These are phyloP conservation scores for Fraxinus floribunda DNA, from an alignment of 305 asterid species.

Conservation along the genomic window DNA sequence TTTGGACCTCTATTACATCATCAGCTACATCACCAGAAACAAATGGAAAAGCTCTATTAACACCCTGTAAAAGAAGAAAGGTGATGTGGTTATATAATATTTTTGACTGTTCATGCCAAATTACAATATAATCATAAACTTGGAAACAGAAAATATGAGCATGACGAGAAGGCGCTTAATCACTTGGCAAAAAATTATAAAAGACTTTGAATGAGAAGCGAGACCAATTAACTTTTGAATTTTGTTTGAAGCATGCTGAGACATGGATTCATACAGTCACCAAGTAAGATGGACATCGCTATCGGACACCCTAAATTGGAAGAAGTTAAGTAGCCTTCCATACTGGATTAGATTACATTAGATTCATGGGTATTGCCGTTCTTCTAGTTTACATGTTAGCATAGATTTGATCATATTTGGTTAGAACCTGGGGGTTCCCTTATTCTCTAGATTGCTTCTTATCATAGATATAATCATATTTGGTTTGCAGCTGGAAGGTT, in stretches of 20 bases:
- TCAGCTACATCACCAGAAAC: constrained; percentile 81
- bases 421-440: neutral
- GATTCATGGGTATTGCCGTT: neutral
- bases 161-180: neutral
- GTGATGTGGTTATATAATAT: neutral
- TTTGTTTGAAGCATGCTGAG: neutral
- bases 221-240: neutral
- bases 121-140: neutral
- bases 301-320: neutral
- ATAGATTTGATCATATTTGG: neutral
- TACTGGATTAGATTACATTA: neutral
- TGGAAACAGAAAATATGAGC: neutral
- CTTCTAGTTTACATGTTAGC: neutral
- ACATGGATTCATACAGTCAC: neutral
- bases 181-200: neutral
- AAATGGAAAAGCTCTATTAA: constrained; percentile 89
- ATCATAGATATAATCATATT: neutral
- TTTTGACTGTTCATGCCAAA: constrained; percentile 1
- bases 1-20: constrained; percentile 74
- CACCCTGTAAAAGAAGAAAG: constrained; percentile 64
- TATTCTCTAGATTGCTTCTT: neutral
- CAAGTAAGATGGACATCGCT: neutral
- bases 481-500: neutral
- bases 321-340: neutral
- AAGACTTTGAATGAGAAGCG: constrained; percentile 4